phyloP scores from a whole-genome alignment of 2,329 filamentous ascomycete genomes.

The Clarireedia homoeocarpa region DNA sequence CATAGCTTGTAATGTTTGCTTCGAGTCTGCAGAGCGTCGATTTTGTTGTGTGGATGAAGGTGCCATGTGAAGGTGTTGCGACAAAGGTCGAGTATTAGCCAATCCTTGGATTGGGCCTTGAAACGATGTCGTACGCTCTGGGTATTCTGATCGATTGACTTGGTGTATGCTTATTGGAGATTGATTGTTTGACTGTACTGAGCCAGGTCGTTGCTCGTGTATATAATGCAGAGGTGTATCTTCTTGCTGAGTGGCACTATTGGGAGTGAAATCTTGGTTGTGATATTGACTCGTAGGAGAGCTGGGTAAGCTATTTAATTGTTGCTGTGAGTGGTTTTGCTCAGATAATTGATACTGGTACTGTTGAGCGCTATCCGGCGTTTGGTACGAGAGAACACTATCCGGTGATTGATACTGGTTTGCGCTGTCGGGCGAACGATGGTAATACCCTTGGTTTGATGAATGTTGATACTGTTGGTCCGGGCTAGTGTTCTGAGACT shows the following conservation, averaged over 20 bases:
- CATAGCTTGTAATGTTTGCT: conserved; percentile 18
- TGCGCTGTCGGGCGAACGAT: background rate
- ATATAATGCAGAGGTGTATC: conserved; percentile 42
- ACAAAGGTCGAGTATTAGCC: conserved; percentile 15
- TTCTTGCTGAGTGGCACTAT: conserved; percentile 56
- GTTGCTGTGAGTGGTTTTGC: conserved; percentile 23
- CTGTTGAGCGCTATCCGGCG: conserved; percentile 21
- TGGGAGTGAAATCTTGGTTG: conserved; percentile 22
- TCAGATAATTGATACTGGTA: conserved; percentile 17
- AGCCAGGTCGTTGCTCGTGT: conserved; percentile 25
- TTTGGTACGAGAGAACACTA: conserved; percentile 5
- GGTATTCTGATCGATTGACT: conserved; percentile 19
- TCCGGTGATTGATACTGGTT: background rate
- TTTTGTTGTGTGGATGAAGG: conserved; percentile 21
- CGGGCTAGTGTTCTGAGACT: conserved; percentile 31
- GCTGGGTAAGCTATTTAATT: conserved; percentile 14
- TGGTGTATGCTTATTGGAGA: conserved; percentile 17
- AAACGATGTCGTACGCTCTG: conserved; percentile 22
- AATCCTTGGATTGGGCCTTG: conserved; percentile 13
- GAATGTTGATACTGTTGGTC: conserved; percentile 27
- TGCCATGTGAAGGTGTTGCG: conserved; percentile 25
- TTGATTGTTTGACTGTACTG: conserved; percentile 26
- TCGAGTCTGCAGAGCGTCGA: conserved; percentile 26
- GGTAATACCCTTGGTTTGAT: conserved; percentile 6
- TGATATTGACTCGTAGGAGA: conserved; percentile 38